Base-by-base conservation (phyloP, 768 basidiomycete genomes). In the Chlorophyllum brunneum region DNA sequence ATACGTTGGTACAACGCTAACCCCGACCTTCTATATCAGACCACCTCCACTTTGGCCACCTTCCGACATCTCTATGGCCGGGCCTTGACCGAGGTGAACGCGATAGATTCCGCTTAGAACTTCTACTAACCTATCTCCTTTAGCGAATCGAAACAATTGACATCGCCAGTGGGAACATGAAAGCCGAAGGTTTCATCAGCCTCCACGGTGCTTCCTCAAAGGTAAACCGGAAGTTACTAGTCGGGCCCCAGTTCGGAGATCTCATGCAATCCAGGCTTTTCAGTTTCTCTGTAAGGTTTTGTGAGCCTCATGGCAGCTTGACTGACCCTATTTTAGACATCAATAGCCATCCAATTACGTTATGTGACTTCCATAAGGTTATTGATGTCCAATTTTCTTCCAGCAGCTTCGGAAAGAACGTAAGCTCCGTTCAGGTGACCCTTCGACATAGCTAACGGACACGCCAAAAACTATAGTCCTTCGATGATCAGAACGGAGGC, bases 151-250 rank as follows among this genome's bases (percentile, higher is more conserved):
- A 92, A 56, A 77, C 80, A 50, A 75, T 93, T 43, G 59, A 80
- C 24, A 67, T 74, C 1, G 61, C 59, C 29, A 73, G 67, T n/a
- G 83, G 71, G 7, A 69, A 73, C 13, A 66, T 86, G 60, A 77
- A 66, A 38, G 69, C 92, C 6, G 73, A 85, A 51, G 95, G 95
- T 0, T 98, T 98, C 64, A 82, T 97, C 51, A 89, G 91, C 63
- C 73, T 92, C 4, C 78, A 81, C 15, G 90, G 91, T 6, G 79
- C 86, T 20, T 68, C 74, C 55, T 85, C 89, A 18, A 92, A 86
- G 73, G 93, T 85, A 34, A 48, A 63, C 54, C 24, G 9, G 44
- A 36, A 18, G 18, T 18, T 29, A 55, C 49, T 60, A 2, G 6
- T 48, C 51, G 23, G 34, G 31, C 40, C 26, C 6, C 11, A 59